phyloP scores from a whole-genome alignment of 2,329 filamentous ascomycete species.

The Fusarium sublunatum region DNA sequence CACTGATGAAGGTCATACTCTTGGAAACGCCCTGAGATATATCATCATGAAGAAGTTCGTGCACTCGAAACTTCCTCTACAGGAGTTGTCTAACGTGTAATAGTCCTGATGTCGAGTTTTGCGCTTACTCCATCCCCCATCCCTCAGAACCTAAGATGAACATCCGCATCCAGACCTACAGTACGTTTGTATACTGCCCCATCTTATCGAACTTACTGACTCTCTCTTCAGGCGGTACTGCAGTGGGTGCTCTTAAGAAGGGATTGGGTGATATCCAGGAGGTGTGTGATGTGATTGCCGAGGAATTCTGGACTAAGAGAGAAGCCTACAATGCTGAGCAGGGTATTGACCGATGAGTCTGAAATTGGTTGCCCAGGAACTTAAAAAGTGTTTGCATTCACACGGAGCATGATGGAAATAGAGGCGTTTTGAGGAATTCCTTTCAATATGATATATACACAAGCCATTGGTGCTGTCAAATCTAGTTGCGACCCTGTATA shows the following conservation, averaged over 20 bases:
- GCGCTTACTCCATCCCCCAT: constrained; percentile 97
- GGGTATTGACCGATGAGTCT: constrained; percentile 48
- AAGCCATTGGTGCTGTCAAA: constrained; percentile 41
- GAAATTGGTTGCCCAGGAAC: constrained; percentile 6
- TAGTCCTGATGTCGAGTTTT: constrained; percentile 96
- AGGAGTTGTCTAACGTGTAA: constrained; percentile 22
- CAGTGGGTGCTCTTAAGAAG: constrained; percentile 88
- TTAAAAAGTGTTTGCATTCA: constrained; percentile 37
- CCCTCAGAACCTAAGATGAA: constrained; percentile 98
- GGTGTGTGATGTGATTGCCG: constrained; percentile 91
- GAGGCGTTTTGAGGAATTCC: constrained; percentile 50
- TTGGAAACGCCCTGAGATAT: constrained; percentile 93
- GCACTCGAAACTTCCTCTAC: neutral
- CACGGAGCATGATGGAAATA: constrained; percentile 43
- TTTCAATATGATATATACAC: constrained; percentile 54
- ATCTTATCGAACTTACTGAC: constrained; percentile 5
- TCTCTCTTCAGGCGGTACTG: constrained; percentile 73
- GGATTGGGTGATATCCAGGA: constrained; percentile 89
- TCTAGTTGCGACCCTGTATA: constrained; percentile 67
- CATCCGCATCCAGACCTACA: constrained; percentile 94
- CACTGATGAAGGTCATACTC: constrained; percentile 90
- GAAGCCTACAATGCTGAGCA: constrained; percentile 52
- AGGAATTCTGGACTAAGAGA: constrained; percentile 79
- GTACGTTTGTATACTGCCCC: constrained; percentile 63
- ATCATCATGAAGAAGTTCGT: constrained; percentile 98